Evolutionary conservation across 352 stramenopile species (phyloP), one percentile per base, ranked within the genome.

Genomic region (Pythium utonaiense): DNA sequence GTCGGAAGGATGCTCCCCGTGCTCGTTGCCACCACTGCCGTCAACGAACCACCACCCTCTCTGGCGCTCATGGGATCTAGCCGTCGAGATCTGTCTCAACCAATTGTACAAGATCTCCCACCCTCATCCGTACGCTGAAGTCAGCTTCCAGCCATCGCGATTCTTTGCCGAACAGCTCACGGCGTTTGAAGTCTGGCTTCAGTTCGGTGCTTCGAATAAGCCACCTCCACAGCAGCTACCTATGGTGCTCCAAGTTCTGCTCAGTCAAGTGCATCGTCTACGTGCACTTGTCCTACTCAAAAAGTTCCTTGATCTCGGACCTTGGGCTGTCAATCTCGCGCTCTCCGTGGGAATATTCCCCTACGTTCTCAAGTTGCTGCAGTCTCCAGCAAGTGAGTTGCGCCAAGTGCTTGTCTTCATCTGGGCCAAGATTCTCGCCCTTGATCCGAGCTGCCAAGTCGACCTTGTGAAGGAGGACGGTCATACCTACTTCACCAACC

Each of bases 81-180:
- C 97, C 5, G 96, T 97, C 28, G 98, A 99, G 75, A 97, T 92
- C 9, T 99, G 96, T 59, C 75, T 99, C n/a, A 93, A 95, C 57
- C 89, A 97, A 60, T 81, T 99, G 12, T 94, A 98, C 60, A 88
- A 92, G 63, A 73, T 88, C 36, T 78, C 77, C 8, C 79, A 89
- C 41, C 86, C 81, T 28, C 77, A 90, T 28, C 78, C 77, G 9
- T 80, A 83, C 38, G 69, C 77, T 13, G 75, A 88, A 31, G 75
- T 88, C 56, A 88, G 69, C 41, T 83, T 94, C 60, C 86, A 89
- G 57, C 82, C 93, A 13, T 97, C 91, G 8, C 92, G 94, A 8
- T 99, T 99, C 74, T 99, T 99, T 60, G 94, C 92, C 0, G 96
- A 99, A 61, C 97, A 99, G 74, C 84, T 99, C 7, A 99, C 92